Conservation (phyloP, 202 grass and related monocot genomes). For the Dendrocalamus latiflorus region DNA sequence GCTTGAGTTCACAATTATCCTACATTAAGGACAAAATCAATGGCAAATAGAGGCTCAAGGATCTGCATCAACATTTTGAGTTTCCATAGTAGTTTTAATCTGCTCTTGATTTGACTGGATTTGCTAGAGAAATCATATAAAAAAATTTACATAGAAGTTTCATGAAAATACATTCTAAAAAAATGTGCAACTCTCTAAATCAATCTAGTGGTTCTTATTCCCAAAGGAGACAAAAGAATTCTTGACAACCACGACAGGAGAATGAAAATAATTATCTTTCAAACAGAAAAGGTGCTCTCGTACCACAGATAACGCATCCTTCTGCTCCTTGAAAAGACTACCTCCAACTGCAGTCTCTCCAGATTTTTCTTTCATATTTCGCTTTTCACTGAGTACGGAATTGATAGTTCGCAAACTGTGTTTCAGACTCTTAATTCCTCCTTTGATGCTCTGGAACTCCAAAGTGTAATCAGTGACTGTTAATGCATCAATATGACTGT, state of each 20-base stretch:
- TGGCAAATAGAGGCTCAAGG: neutral
- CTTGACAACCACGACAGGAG: too few relatives aligned
- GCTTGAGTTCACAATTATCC: slow-evolving; percentile 52
- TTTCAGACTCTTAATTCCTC: slow-evolving; percentile 49
- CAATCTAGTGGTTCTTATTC: too few relatives aligned
- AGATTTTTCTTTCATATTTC: slow-evolving; percentile 33
- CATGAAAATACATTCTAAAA: neutral
- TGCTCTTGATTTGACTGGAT: neutral
- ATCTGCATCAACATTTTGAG: neutral
- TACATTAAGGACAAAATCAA: slow-evolving; percentile 17
- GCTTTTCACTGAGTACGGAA: slow-evolving; percentile 46
- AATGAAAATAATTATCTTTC: too few relatives aligned
- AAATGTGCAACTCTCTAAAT: neutral
- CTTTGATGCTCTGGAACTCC: slow-evolving; percentile 59
- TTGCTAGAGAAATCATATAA: neutral
- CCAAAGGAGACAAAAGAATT: too few relatives aligned
- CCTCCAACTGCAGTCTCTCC: neutral
- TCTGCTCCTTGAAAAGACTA: slow-evolving; percentile 15
- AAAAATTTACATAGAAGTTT: neutral
- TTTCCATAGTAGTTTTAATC: neutral
- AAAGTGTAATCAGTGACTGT: slow-evolving; percentile 39
- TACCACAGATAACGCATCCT: slow-evolving; percentile 30
- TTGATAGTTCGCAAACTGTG: slow-evolving; percentile 40
- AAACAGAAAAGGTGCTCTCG: neutral
- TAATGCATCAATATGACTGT: slow-evolving; percentile 23